A percentile compares a stretch with the other conserved stretches of the same genome.
Conservation (phyloP, 495 filamentous ascomycete species). For the Tuber melanosporum region DNA sequence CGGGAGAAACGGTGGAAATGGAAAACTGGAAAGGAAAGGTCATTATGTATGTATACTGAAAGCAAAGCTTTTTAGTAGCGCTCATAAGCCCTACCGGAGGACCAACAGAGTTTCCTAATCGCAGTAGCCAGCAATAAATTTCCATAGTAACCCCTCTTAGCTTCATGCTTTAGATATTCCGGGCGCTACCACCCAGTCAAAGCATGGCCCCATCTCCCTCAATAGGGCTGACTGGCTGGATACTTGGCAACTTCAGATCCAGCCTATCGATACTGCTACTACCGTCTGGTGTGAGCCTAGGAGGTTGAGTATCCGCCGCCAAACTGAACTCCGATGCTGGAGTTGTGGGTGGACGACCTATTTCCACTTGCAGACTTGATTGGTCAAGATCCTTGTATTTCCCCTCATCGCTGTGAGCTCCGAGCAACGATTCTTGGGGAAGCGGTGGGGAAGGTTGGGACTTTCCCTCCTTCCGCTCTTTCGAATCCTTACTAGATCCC, state of each 20-base stretch:
- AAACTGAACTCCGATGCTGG: slow-evolving; percentile 24
- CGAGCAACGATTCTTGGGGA: slow-evolving; percentile 13
- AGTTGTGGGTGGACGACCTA: slow-evolving; percentile 26
- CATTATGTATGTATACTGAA: slow-evolving; percentile 49
- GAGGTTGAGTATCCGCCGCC: background rate
- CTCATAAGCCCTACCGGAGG: slow-evolving; percentile 26
- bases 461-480: slow-evolving; percentile 19
- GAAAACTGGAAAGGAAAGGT: slow-evolving; percentile 41
- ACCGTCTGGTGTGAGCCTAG: background rate
- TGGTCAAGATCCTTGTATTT: slow-evolving; percentile 25
- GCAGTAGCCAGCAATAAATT: background rate
- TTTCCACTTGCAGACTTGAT: slow-evolving; percentile 33
- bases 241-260: slow-evolving; percentile 23
- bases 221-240: slow-evolving; percentile 31
- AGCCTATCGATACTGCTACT: slow-evolving; percentile 6
- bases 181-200: background rate
- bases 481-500: slow-evolving; percentile 11
- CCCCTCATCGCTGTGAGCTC: slow-evolving; percentile 21
- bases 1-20: slow-evolving; percentile 14
- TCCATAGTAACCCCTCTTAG: background rate
- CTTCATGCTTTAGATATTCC: background rate
- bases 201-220: slow-evolving; percentile 24
- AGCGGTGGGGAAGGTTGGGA: slow-evolving; percentile 30
- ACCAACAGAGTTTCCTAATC: slow-evolving; percentile 18
- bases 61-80: slow-evolving; percentile 21